Base-by-base conservation (phyloP, 352 stramenopile genomes). In the Elongisporangium anandrum region DNA sequence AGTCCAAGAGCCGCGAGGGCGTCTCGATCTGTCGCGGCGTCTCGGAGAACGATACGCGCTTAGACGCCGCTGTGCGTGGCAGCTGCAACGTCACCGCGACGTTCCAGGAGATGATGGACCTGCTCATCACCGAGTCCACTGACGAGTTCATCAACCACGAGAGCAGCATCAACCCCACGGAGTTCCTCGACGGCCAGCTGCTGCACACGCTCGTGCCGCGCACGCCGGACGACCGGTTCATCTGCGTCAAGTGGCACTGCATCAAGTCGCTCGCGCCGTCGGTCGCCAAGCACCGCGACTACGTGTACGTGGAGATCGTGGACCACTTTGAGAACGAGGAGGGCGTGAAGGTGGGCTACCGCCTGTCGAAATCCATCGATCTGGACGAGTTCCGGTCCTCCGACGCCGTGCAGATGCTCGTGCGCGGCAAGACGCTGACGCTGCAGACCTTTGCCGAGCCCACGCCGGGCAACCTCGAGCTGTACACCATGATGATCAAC, bases 401-500 rank as follows among this genome's bases (percentile, higher is more conserved):
- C 8, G 76, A 90, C 57, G 68, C 73, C 7, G 72, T 82, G 21
- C 75, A 84, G 22, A 57, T 77, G 22, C 90, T 78, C 29, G 81
- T 94, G 54, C 82, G 80, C 5, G 85, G 68, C 41, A 90, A 88
- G 68, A 94, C 85, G 58, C 65, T 91, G 48, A 89, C 72, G 34
- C 53, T 94, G 56, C 79, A 88, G 56, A 94, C 82, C 29, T 92
- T 88, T 53, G 75, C 75, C 20, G 78, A 87, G 56, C 65, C 76
- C 51, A 70, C 72, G 10, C 75, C 70, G 9, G 72, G 70, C 54
- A 88, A 81, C 50, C 57, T 90, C n/a, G 82, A 92, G 60, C 69
- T 90, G 58, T 75, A 79, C 50, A 90, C 78, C 38, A 92, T 92
- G 82, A 77, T 92, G 66, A 90, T 92, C 62, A 92, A 89, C 63